Percentiles rank a stretch among this genome's conserved stretches.
Conservation (phyloP, 306 rosid genomes). For the Trifolium repens region DNA sequence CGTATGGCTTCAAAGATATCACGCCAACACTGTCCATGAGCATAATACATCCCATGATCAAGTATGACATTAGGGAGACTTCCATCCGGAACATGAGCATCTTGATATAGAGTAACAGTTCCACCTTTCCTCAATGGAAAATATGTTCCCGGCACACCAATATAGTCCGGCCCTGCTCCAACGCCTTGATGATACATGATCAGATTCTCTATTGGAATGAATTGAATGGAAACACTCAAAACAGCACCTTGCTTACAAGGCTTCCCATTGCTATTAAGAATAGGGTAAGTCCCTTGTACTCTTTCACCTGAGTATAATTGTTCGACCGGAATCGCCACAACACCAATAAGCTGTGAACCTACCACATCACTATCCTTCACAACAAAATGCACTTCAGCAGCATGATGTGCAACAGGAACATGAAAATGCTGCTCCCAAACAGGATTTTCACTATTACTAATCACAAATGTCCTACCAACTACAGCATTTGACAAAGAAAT, state of each 20-base stretch:
- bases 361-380: conserved; percentile 97
- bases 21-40: conserved; percentile 83
- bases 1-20: conserved; percentile 81
- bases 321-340: conserved; percentile 80
- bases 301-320: conserved; percentile 66
- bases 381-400: conserved; percentile 81
- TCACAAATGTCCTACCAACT: conserved; percentile 90
- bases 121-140: conserved; percentile 94
- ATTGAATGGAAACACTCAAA: conserved; percentile 79
- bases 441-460: conserved; percentile 88
- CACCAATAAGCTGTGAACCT: conserved; percentile 86
- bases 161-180: conserved; percentile 87
- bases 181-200: conserved; percentile 76
- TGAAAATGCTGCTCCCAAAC: conserved; percentile 85
- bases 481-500: conserved; percentile 77
- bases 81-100: conserved; percentile 89
- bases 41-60: conserved; percentile 68
- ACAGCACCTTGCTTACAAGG: conserved; percentile 84
- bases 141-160: conserved; percentile 92
- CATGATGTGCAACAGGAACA: conserved; percentile 88
- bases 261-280: conserved; percentile 74
- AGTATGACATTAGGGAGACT: conserved; percentile 71
- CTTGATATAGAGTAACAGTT: conserved; percentile 86
- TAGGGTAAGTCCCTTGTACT: conserved; percentile 77
- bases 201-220: conserved; percentile 72